Evolutionary conservation across 73 alveolate genomes (phyloP).

Genomic region (Halteria grandinella): DNA sequence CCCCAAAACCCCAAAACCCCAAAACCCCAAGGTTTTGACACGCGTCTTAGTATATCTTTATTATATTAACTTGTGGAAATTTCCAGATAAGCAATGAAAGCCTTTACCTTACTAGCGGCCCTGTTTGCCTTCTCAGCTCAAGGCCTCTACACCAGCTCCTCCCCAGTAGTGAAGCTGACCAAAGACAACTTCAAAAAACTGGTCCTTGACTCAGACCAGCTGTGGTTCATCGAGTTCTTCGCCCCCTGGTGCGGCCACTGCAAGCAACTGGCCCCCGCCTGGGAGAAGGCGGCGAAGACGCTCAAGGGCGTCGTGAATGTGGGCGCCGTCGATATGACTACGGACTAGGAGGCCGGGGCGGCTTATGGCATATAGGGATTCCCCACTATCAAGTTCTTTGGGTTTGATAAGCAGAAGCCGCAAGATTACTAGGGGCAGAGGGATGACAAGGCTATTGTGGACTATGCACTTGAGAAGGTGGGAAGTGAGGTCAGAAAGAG

Average conservation of each 20-base stretch:
- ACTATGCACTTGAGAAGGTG: slow-evolving; percentile 79
- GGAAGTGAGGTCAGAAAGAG: slow-evolving; percentile 73
- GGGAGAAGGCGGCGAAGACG: slow-evolving; percentile 95
- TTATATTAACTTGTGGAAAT: too few species aligned
- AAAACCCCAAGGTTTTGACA: too few species aligned
- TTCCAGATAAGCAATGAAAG: too few species aligned
- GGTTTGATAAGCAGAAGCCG: slow-evolving; percentile 80
- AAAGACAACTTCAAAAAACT: slow-evolving; percentile 77
- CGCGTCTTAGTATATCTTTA: too few species aligned
- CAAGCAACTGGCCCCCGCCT: slow-evolving; percentile 91
- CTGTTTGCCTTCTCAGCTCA: slow-evolving; percentile 22
- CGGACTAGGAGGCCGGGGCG: slow-evolving; percentile 78
- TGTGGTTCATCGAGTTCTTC: slow-evolving; percentile 92
- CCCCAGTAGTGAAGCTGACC: slow-evolving; percentile 83
- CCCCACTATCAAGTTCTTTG: slow-evolving; percentile 96
- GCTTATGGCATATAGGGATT: slow-evolving; percentile 91
- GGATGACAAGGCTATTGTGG: slow-evolving; percentile 84
- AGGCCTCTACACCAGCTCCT: slow-evolving; percentile 66
- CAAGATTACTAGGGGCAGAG: slow-evolving; percentile 86
- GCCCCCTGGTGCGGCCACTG: slow-evolving; percentile 99
- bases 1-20: too few species aligned
- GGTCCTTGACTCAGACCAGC: slow-evolving; percentile 83
- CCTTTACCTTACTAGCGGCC: neutral
- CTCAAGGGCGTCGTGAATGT: slow-evolving; percentile 91
- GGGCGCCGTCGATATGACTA: slow-evolving; percentile 94